Percentiles rank a stretch among this genome's conserved stretches.
Conservation (phyloP, 2,329 filamentous ascomycete species). For the Fusarium nodosum region DNA sequence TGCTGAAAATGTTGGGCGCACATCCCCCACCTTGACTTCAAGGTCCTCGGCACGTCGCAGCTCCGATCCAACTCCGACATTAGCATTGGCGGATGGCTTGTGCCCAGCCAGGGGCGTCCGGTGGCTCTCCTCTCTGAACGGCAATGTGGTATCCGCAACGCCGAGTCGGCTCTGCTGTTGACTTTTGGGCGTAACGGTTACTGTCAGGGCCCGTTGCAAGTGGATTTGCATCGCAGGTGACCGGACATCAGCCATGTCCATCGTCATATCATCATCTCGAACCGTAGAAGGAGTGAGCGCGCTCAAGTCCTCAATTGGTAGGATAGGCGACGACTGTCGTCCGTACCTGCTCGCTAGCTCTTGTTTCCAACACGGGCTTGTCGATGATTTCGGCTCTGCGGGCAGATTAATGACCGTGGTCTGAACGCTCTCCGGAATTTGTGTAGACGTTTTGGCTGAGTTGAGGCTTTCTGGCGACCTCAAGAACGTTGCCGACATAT, state of each 20-base stretch:
- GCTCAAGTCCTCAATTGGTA: slow-evolving; percentile 57
- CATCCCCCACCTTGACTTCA: slow-evolving; percentile 64
- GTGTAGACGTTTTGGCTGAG: slow-evolving; percentile 5
- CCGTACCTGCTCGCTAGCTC: slow-evolving; percentile 22
- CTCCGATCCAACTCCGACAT: slow-evolving; percentile 25
- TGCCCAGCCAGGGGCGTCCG: slow-evolving; percentile 62
- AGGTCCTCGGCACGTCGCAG: slow-evolving; percentile 28
- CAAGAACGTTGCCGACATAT: slow-evolving; percentile 1
- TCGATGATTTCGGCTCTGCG: slow-evolving; percentile 18
- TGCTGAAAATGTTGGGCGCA: slow-evolving; percentile 70
- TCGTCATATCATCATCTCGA: slow-evolving; percentile 59
- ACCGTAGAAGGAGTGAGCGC: slow-evolving; percentile 53
- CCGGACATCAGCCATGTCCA: slow-evolving; percentile 63
- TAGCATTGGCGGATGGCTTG: slow-evolving; percentile 51
- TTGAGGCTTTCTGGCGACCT: slow-evolving; percentile 20
- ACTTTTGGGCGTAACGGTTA: slow-evolving; percentile 48
- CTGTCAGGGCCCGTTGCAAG: slow-evolving; percentile 58
- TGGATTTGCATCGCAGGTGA: slow-evolving; percentile 63
- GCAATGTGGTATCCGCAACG: slow-evolving; percentile 31
- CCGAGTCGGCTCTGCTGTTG: slow-evolving; percentile 34
- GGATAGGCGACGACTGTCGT: slow-evolving; percentile 65
- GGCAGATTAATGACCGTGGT: slow-evolving; percentile 6
- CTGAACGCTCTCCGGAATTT: slow-evolving; percentile 24
- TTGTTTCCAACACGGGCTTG: slow-evolving; percentile 19
- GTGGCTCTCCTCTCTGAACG: slow-evolving; percentile 48